Percentiles rank a stretch among this genome's conserved stretches.
Conservation (phyloP, 139 green algal genomes). For the Parachlorella kessleri region DNA sequence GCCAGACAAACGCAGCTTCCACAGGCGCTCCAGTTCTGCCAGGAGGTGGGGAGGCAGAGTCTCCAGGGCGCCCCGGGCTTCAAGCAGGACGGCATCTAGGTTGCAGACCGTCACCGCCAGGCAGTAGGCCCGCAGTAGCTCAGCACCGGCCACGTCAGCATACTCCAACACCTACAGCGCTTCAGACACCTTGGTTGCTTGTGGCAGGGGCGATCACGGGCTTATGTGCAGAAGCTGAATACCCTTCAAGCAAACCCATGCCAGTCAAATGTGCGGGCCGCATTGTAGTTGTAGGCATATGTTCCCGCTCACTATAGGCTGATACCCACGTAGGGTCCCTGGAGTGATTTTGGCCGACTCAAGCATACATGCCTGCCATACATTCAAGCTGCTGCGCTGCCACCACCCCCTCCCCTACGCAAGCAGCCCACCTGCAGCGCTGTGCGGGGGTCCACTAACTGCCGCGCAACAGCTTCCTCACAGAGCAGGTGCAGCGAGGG, state of each 20-base stretch:
- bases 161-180: conserved; percentile 78
- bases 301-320: too few species aligned
- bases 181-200: too few species aligned
- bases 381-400: too few species aligned
- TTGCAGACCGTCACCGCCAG: conserved; percentile 70
- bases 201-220: too few species aligned
- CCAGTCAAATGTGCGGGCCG: too few species aligned
- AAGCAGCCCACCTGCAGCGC: conserved; percentile 26
- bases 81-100: conserved; percentile 72
- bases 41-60: conserved; percentile 58
- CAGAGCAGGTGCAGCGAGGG: conserved; percentile 74
- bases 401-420: too few species aligned
- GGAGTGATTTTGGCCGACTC: too few species aligned
- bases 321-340: too few species aligned
- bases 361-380: too few species aligned
- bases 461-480: conserved; percentile 63
- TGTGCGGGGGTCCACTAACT: conserved; percentile 81
- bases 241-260: too few species aligned
- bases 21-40: conserved; percentile 61
- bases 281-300: too few species aligned
- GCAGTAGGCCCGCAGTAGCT: conserved; percentile 72
- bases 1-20: conserved; percentile 22
- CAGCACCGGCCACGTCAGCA: conserved; percentile 72
- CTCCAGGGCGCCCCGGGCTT: conserved; percentile 50
- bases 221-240: too few species aligned